Evolutionary conservation across 371 early-diverging fungal species (phyloP), one percentile per base, ranked within the genome.

Genomic region (Mucor saturninus): DNA sequence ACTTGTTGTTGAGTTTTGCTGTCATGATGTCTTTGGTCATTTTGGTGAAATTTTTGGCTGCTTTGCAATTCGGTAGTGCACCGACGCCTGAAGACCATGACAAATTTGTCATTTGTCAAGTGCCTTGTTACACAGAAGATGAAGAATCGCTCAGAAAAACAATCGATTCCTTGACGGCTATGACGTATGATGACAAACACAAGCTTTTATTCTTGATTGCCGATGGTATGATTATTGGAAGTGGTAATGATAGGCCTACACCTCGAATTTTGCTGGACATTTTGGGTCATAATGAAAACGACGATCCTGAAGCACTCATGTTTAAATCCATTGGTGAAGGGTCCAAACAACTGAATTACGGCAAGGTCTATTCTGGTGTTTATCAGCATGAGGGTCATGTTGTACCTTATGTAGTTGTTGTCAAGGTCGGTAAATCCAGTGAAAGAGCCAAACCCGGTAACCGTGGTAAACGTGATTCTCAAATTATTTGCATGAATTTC

Each of bases 101-200:
- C 77, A 90, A 92, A 60, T 99, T 98, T 74, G 93, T 94, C 46
- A 90, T 98, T 52, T 87, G 86, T 54, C 87, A 89, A 56, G 83
- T 89, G 8, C 97, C 99, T 5, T 99, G 99, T 83, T 99, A 99
- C 77, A 98, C 99, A 9, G 99, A 99, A 77, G 96, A 93, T 51
- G 93, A 93, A 61, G 96, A 95, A 21, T 96, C 97, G 15, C 84
- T 99, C 31, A 85, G 89, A 52, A 84, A 86, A 57, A 98, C 99
- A 1, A 85, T 99, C 40, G 93, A 98, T 67, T 96, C 97, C 8
- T 77, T 99, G n/a, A 91, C 96, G 5, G 75, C 79, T 15, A 86
- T 96, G 51, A 78, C 87, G 4, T 99, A 98, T 70, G 95, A 94
- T 66, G 97, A 98, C 81, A 92, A 95, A 58, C 88, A 95, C 64